Evolutionary conservation across 2,329 filamentous ascomycete species (phyloP).

Genomic region (Sporothrix humicola): DNA sequence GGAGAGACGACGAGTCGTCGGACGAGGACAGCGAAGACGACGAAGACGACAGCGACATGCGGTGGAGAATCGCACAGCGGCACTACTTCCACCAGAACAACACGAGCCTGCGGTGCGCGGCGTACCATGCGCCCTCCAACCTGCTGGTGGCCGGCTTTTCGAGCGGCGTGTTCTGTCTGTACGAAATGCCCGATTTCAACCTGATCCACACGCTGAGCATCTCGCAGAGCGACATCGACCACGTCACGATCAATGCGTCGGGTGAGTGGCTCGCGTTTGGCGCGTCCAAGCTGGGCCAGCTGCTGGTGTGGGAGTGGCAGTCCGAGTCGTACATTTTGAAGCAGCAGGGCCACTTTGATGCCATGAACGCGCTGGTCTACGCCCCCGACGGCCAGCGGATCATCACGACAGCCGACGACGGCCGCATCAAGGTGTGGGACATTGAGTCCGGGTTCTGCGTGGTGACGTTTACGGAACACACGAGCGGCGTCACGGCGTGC

Average conservation of each 20-base stretch:
- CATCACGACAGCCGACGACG: constrained; percentile 92
- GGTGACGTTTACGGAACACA: constrained; percentile 97
- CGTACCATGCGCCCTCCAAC: constrained; percentile 84
- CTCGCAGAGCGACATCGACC: constrained; percentile 95
- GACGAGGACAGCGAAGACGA: constrained; percentile 63
- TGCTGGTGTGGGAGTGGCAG: constrained; percentile 99
- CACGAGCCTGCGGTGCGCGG: constrained; percentile 85
- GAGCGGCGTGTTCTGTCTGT: constrained; percentile 89
- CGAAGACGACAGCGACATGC: constrained; percentile 68
- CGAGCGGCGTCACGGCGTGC: constrained; percentile 89
- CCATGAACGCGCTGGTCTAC: constrained; percentile 91
- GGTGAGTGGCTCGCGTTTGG: constrained; percentile 98
- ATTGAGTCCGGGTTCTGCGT: constrained; percentile 95
- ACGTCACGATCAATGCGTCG: constrained; percentile 89
- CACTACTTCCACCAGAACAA: constrained; percentile 95
- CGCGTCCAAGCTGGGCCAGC: constrained; percentile 89
- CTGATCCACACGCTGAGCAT: constrained; percentile 92
- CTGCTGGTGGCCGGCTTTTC: constrained; percentile 97
- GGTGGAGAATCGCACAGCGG: constrained; percentile 89
- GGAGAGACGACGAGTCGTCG: constrained; percentile 54
- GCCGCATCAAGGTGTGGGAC: constrained; percentile 99
- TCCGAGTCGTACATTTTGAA: constrained; percentile 99
- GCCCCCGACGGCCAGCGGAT: constrained; percentile 92
- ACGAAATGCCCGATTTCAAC: constrained; percentile 95
- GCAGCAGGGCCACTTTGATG: constrained; percentile 96